Evolutionary conservation across 108 stramenopile genomes (phyloP).

Genomic region (Skeletonema tropicum): DNA sequence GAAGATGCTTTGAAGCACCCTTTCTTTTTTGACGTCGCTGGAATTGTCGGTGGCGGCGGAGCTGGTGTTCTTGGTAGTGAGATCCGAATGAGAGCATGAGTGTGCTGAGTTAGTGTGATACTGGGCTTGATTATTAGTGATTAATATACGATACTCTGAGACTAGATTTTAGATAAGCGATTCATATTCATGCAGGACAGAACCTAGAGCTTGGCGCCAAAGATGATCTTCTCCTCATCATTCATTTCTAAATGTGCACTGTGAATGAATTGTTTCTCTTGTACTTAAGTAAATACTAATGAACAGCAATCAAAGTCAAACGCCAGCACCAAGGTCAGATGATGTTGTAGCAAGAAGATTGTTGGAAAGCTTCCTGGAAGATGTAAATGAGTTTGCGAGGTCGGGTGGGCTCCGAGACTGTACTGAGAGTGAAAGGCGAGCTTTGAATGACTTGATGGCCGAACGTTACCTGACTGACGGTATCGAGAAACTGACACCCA

Average conservation of each 20-base stretch:
- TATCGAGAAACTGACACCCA: neutral
- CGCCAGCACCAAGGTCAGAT: neutral
- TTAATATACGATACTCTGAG: too few relatives aligned
- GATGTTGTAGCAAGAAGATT: constrained; percentile 17
- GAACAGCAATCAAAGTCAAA: neutral
- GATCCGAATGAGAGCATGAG: constrained; percentile 4
- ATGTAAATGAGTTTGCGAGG: constrained; percentile 21
- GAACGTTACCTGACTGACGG: constrained; percentile 5
- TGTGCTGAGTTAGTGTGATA: neutral
- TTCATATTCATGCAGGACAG: too few relatives aligned
- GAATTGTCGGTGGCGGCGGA: constrained; percentile 19
- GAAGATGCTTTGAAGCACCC: constrained; percentile 93
- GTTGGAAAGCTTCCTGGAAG: constrained; percentile 22
- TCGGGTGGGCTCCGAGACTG: constrained; percentile 11
- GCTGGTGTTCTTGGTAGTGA: neutral
- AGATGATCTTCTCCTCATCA: too few relatives aligned
- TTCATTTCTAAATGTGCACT: too few relatives aligned
- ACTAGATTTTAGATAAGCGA: too few relatives aligned
- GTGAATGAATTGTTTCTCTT: too few relatives aligned
- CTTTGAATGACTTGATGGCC: constrained; percentile 4
- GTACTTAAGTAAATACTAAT: too few relatives aligned
- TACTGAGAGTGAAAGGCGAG: constrained; percentile 1
- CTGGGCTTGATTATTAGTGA: too few relatives aligned
- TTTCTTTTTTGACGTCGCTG: constrained; percentile 90
- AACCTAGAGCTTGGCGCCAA: too few relatives aligned